Evolutionary conservation across 169 alveolate species (phyloP).

Genomic region (Cryptosporidium tyzzeri): DNA sequence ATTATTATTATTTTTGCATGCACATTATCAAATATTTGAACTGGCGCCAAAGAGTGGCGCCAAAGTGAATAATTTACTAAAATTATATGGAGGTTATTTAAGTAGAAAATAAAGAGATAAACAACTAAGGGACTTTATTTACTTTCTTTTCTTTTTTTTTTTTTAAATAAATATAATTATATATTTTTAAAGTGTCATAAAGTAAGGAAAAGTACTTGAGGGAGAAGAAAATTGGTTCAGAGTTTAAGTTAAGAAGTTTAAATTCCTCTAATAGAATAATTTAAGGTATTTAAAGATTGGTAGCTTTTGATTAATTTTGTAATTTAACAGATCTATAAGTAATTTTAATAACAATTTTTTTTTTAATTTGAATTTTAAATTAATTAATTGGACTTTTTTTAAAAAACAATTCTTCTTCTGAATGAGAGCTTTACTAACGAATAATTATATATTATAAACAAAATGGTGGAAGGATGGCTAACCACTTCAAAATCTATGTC

Average conservation of each 20-base stretch:
- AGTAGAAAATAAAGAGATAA: background rate
- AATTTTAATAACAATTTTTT: too few species aligned
- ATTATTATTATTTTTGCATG: background rate
- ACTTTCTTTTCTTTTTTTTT: background rate
- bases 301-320: too few species aligned
- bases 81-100: background rate
- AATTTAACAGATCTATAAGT: background rate
- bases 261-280: background rate
- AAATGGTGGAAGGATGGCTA: constrained; percentile 58
- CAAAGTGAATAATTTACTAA: background rate
- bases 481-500: constrained; percentile 70
- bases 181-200: too few species aligned
- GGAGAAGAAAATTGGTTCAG: background rate
- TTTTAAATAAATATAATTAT: background rate
- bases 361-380: background rate
- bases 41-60: background rate
- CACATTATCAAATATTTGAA: background rate
- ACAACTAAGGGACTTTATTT: background rate
- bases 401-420: background rate
- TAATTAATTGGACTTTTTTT: background rate
- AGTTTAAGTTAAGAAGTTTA: too few species aligned
- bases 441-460: background rate
- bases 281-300: background rate
- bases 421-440: constrained; percentile 14
- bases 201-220: background rate